Conservation (phyloP, 352 stramenopile genomes). For the Pythium monospermum region DNA sequence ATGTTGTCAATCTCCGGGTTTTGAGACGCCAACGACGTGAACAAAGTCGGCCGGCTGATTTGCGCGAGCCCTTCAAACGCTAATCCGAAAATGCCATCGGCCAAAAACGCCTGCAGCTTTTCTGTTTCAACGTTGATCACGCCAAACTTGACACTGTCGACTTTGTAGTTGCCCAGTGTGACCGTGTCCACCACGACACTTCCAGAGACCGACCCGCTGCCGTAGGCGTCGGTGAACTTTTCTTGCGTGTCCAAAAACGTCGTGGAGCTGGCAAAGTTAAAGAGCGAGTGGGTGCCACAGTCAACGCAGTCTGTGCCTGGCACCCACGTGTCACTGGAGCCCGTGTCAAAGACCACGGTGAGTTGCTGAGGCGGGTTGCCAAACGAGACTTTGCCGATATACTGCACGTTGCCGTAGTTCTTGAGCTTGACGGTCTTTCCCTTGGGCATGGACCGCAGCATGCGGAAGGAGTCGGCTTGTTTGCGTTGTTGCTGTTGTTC, state of each 20-base stretch:
- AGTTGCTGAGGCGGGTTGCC: constrained; percentile 60
- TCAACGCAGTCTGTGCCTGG: constrained; percentile 39
- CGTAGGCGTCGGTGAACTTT: constrained; percentile 77
- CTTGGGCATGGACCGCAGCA: constrained; percentile 17
- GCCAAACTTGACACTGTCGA: constrained; percentile 76
- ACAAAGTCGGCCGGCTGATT: constrained; percentile 82
- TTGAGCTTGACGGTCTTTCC: constrained; percentile 48
- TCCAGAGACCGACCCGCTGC: constrained; percentile 72
- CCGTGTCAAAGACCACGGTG: constrained; percentile 77
- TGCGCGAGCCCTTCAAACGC: constrained; percentile 83
- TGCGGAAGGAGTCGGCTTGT: constrained; percentile 10
- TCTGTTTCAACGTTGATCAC: constrained; percentile 63
- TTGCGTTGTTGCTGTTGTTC: background rate
- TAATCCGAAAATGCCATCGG: constrained; percentile 85
- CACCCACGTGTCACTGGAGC: constrained; percentile 81
- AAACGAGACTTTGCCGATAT: constrained; percentile 68
- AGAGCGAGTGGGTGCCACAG: constrained; percentile 55
- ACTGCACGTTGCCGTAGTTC: constrained; percentile 86
- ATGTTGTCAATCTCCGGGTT: constrained; percentile 76
- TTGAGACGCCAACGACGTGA: constrained; percentile 56
- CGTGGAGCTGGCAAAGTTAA: constrained; percentile 43
- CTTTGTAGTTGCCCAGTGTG: constrained; percentile 53
- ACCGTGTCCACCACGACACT: constrained; percentile 77
- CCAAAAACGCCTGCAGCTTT: constrained; percentile 75
- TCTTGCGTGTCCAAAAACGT: constrained; percentile 71